Evolutionary conservation across 2,329 filamentous ascomycete species (phyloP), one percentile per base, ranked within the genome.

Genomic region (Hymenoscyphus linearis): DNA sequence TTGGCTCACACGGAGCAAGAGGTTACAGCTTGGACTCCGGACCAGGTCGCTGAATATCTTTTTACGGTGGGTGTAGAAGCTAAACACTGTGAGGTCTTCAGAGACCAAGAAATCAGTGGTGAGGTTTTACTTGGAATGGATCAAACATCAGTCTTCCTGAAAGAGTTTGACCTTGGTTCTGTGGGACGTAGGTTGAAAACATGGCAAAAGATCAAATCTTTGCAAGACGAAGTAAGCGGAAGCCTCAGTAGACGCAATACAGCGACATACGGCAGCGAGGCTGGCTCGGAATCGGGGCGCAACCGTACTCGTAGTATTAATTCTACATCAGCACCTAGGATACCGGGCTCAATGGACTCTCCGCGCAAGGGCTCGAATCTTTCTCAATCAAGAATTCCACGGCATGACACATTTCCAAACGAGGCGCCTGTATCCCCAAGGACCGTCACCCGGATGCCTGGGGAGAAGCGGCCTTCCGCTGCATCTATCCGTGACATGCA

Each of bases 81-180:
- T 69, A 87, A 87, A 67, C 93, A 98, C 69, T 99, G 95, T 72
- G 89, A 96, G 66, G 90, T 98, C 2, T 99, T 99, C 71, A 82
- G 88, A 68, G 93, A 98, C 70, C 93, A 99, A 75, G 95, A 99
- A 74, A 98, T 99, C 61, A 88, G 90, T 2, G 95, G 95, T 55
- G 93, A 98, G 70, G 93, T 98, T 3, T 78, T 99, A 44, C 77
- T 99, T 58, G 91, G 90, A 58, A 96, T 98, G 91, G 92, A 97
- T 69, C 93, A 97, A 76, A 90, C 91, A 61, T 96, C 95, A 44
- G 81, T 98, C 16, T 96, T 97, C 73, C 88, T 98, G 78, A 96
- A 96, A 72, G 93, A 95, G 54, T 96, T 97, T 69, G 91, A 97
- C 68, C 81, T 98, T 67, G 93, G 93, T 18, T 91, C 93, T 2